Conservation (phyloP, 2,329 filamentous ascomycete genomes). For the Mycosphaerella sp. region DNA sequence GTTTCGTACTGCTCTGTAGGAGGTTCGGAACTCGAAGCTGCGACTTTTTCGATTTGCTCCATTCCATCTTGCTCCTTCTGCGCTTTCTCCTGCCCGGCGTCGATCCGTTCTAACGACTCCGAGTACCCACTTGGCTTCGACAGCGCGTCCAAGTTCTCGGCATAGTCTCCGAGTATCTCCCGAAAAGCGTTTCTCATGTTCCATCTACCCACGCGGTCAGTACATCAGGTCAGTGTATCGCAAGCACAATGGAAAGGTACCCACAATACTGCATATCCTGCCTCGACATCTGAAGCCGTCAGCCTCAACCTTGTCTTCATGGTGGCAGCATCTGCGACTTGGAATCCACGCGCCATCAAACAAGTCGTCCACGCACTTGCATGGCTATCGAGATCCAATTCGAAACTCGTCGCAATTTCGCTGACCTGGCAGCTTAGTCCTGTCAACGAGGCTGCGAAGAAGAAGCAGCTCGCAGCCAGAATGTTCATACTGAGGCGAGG, state of each 20-base stretch:
- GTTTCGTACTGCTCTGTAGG: not conserved
- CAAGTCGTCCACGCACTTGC: slow-evolving; percentile 3
- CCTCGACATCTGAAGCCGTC: not conserved
- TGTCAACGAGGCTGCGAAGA: slow-evolving; percentile 16
- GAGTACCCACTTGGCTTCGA: not conserved
- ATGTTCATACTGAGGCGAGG: slow-evolving; percentile 14
- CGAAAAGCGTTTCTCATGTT: not conserved
- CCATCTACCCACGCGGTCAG: not conserved
- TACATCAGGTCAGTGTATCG: not conserved
- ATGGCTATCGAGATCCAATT: slow-evolving; percentile 8
- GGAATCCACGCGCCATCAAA: not conserved
- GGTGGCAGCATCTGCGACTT: not conserved
- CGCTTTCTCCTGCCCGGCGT: too few relatives aligned
- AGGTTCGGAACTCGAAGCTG: not conserved
- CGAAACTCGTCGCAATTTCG: slow-evolving; percentile 10
- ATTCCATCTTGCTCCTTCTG: too few relatives aligned
- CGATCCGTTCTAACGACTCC: not conserved
- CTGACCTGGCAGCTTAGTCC: slow-evolving; percentile 8
- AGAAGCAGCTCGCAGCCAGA: slow-evolving; percentile 18
- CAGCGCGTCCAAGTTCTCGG: not conserved
- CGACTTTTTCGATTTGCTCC: not conserved
- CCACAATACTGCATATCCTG: not conserved
- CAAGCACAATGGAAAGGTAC: not conserved
- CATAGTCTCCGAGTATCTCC: not conserved
- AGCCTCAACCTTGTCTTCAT: not conserved